Evolutionary conservation across 768 basidiomycete genomes (phyloP).

Genomic region (Suillus bovinus): DNA sequence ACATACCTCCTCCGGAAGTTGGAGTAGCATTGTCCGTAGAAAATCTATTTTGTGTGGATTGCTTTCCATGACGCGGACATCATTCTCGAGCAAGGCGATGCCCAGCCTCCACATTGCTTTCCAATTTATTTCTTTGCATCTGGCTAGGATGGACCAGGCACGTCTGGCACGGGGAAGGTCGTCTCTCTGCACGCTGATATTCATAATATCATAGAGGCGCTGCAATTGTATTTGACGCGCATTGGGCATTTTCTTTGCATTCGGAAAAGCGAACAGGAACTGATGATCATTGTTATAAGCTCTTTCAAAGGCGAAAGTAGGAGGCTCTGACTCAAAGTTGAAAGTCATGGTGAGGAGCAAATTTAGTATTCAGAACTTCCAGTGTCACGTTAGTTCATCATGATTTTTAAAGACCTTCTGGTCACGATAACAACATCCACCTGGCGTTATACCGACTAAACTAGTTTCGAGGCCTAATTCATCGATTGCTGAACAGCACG

Average conservation of each 20-base stretch:
- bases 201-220: conserved; percentile 72
- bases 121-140: conserved; percentile 82
- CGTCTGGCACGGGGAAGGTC: conserved; percentile 64
- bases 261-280: conserved; percentile 66
- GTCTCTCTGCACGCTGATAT: conserved; percentile 66
- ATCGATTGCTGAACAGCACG: conserved; percentile 14
- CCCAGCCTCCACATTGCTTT: conserved; percentile 68
- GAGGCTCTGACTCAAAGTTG: not conserved
- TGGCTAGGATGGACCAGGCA: conserved; percentile 73
- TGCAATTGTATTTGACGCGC: conserved; percentile 72
- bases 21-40: conserved; percentile 71
- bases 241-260: conserved; percentile 48
- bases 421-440: conserved; percentile 7
- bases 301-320: not conserved
- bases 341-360: not conserved
- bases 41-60: conserved; percentile 51
- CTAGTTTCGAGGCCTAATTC: not conserved
- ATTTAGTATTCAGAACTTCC: not conserved
- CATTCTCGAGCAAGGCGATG: conserved; percentile 51
- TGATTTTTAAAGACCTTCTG: not conserved
- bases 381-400: not conserved
- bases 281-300: conserved; percentile 30
- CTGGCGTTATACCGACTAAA: not conserved
- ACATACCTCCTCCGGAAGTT: conserved; percentile 63
- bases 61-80: conserved; percentile 28